Evolutionary conservation across 2,329 filamentous ascomycete genomes (phyloP), one percentile per base, ranked within the genome.

Genomic region (Epicoccum sorghinum): DNA sequence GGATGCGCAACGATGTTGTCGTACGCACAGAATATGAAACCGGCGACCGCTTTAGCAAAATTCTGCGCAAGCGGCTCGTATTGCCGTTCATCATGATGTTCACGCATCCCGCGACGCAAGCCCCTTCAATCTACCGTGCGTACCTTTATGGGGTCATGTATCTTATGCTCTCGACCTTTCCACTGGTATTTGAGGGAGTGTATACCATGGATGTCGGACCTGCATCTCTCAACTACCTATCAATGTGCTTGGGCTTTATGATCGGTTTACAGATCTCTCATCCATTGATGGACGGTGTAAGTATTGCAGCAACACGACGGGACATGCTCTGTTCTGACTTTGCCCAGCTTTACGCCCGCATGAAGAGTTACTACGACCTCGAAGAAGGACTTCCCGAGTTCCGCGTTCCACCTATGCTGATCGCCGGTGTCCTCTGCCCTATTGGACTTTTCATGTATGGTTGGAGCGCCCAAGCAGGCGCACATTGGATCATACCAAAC

Each of bases 131-230:
- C 2, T 82, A 85, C 55, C 78, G 80, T 39, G 85, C 81, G 2
- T 82, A 84, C 60, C 72, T 82, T 32, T 88, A 86, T 57, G 86
- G 86, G 0, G 70, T 86, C 3, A 80, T 88, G 63, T 89, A 88
- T 51, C 80, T 89, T 9, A 77, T 86, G n/a, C 79, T 89, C 1
- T 82, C 83, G 0, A 87, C 82, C 2, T 87, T 87, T 56, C 81
- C 86, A 0, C 65, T 71, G 0, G 75, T 89, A 0, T 89, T 84
- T 81, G 78, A 74, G 6, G 60, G 70, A 0, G 71, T 77, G 10
- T 90, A 89, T 60, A 67, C 78, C 48, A 79, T 87, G 62, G 78
- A 79, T 0, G 75, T 81, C 18, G 82, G 82, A 35, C 82, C 83
- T 24, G 84, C 82, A 25, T 85, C 85, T 1, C 70, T 89, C 3